Base-by-base conservation (phyloP, 192 early-diverging fungal genomes). In the Powellomyces hirtus region DNA sequence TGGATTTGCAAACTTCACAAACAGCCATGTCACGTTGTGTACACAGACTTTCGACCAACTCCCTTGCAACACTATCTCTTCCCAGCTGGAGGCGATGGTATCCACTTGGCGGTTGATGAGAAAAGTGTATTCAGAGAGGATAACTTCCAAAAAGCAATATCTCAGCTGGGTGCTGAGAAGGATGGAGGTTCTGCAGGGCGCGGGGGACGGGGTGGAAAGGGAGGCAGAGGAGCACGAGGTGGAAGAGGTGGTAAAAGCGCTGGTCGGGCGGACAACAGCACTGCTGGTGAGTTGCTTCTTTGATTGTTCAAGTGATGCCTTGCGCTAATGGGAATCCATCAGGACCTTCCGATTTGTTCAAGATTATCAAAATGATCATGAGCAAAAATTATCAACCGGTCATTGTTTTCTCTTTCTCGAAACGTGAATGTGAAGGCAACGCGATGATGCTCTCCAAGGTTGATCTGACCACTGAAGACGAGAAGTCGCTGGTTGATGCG, bases 1-100 rank as follows among this genome's bases (percentile, higher is more conserved):
- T 98, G 97, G 97, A 96, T 98, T 66, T 90, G 89, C 68, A 92
- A 91, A 66, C 90, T 93, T 31, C 92, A 98, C 80, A 84, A 92
- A 66, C 94, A 96, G 77, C 91, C 94, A n/a, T 97, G 95, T 77
- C 95, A 98, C 67, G 93, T 98, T 60, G 95, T 98, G 2, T 97
- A 96, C 75, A 98, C 97, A 13, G 93, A 97, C 76, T 97, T 89
- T 75, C 88, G 97, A 33, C 97, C 97, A 8, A 96, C 94, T 2
- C 97, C 97, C 2, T 75, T 98, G 70, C 95, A 98, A 73, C 97
- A 98, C 72, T 98, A 98, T 62, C 73, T 98, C 45, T 97, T 96
- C 74, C 94, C 94, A 30, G 85, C 84, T 38, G 90, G 91, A 36
- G 93, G 90, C 51, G 92, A 94, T 56, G 97, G 97, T 2, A 96